Evolutionary conservation across 108 stramenopile genomes (phyloP).

Genomic region (Skeletonema menzelii): DNA sequence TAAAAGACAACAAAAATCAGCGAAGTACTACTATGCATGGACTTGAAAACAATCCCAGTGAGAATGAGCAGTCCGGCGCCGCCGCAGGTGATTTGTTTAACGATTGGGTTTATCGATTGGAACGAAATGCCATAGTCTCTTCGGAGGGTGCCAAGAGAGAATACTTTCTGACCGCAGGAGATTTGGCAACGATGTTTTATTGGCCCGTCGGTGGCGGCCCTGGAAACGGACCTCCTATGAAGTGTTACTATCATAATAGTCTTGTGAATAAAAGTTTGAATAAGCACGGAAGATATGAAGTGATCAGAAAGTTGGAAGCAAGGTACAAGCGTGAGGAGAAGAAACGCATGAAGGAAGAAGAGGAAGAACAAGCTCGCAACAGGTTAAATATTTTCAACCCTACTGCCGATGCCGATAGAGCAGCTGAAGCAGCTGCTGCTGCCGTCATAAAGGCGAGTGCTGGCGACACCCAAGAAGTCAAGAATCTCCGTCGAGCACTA

Average conservation of each 20-base stretch:
- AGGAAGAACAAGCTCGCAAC: conserved; percentile 5
- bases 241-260: not conserved
- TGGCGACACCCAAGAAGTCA: not conserved
- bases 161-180: conserved; percentile 4
- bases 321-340: conserved; percentile 13
- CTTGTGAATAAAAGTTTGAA: not conserved
- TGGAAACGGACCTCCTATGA: not conserved
- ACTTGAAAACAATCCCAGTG: too few species aligned
- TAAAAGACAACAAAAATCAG: too few species aligned
- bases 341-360: conserved; percentile 9
- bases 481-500: not conserved
- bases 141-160: not conserved
- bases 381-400: conserved; percentile 1
- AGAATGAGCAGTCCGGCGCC: too few species aligned
- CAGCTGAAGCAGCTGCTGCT: not conserved
- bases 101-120: not conserved
- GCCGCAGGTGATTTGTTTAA: not conserved
- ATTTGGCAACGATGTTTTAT: not conserved
- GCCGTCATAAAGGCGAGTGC: not conserved
- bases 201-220: not conserved
- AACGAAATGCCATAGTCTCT: not conserved
- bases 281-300: not conserved
- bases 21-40: too few species aligned
- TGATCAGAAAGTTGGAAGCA: not conserved
- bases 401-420: not conserved